Conservation (phyloP, 345 rosid genomes). For the Cardiospermum halicacabum region DNA sequence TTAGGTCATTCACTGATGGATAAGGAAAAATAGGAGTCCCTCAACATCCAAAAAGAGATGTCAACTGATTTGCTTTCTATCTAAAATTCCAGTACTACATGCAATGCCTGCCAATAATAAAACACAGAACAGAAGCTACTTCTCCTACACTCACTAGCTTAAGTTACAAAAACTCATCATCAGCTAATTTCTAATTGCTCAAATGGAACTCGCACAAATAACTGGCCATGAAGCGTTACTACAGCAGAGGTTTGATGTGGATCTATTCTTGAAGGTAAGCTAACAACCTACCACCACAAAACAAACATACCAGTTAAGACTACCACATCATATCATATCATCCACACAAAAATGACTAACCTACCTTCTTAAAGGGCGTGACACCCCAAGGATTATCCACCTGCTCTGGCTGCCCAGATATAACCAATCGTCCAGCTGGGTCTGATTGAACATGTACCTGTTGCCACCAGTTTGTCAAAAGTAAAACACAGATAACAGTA, state of each 20-base stretch:
- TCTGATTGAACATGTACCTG: constrained; percentile 80
- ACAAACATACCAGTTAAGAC: not conserved
- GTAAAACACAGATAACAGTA: not conserved
- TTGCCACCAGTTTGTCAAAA: not conserved
- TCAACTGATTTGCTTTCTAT: too few relatives aligned
- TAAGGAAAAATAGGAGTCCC: too few relatives aligned
- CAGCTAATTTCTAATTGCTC: constrained; percentile 36
- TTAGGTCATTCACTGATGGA: too few relatives aligned
- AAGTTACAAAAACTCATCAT: too few relatives aligned
- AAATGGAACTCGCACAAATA: constrained; percentile 61
- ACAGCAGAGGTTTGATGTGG: constrained; percentile 73
- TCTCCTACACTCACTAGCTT: too few relatives aligned
- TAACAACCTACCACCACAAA: constrained; percentile 46
- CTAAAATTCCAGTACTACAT: too few relatives aligned
- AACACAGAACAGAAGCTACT: too few relatives aligned
- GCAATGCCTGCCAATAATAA: too few relatives aligned
- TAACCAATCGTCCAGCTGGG: constrained; percentile 65
- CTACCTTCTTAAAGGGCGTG: constrained; percentile 72
- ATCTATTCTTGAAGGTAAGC: constrained; percentile 61
- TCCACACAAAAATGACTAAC: constrained; percentile 34
- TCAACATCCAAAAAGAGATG: too few relatives aligned
- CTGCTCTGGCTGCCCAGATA: constrained; percentile 64
- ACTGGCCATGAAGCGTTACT: constrained; percentile 69
- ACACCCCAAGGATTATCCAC: constrained; percentile 74
- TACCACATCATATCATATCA: too few relatives aligned